These are phyloP conservation scores for Myxozyma neotropica DNA, from an alignment of 805 yeast species.

Conservation along the genomic window DNA sequence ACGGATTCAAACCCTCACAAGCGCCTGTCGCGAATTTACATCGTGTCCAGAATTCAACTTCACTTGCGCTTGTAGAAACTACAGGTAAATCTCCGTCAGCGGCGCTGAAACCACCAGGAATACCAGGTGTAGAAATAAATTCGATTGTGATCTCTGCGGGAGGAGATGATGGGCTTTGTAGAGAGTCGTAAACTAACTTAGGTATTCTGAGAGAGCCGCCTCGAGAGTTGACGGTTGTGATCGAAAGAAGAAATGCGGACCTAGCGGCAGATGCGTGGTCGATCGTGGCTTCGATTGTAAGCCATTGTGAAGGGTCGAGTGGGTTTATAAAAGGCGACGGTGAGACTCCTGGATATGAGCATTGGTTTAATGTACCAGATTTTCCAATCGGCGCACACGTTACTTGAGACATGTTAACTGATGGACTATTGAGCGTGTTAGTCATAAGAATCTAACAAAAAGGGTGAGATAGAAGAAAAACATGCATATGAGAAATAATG, in stretches of 20 bases:
- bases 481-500: conserved; percentile 15
- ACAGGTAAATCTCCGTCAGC: not conserved
- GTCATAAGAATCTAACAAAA: not conserved
- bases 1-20: conserved; percentile 17
- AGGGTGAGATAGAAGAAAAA: not conserved
- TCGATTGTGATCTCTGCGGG: conserved; percentile 1
- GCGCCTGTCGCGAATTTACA: conserved; percentile 12
- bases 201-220: conserved; percentile 19
- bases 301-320: conserved; percentile 9
- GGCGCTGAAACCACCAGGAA: not conserved
- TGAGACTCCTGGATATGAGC: conserved; percentile 21
- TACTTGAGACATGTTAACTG: conserved; percentile 1
- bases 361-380: conserved; percentile 8
- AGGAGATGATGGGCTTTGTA: not conserved
- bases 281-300: conserved; percentile 2
- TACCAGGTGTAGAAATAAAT: conserved; percentile 7
- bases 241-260: conserved; percentile 2
- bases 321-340: conserved; percentile 10
- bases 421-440: conserved; percentile 15
- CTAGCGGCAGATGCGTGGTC: not conserved
- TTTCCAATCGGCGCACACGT: conserved; percentile 7
- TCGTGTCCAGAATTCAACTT: conserved; percentile 22
- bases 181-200: not conserved
- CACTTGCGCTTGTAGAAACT: not conserved
- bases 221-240: conserved; percentile 10